Conservation (phyloP, 2,329 filamentous ascomycete genomes). For the Pleomassaria siparia region DNA sequence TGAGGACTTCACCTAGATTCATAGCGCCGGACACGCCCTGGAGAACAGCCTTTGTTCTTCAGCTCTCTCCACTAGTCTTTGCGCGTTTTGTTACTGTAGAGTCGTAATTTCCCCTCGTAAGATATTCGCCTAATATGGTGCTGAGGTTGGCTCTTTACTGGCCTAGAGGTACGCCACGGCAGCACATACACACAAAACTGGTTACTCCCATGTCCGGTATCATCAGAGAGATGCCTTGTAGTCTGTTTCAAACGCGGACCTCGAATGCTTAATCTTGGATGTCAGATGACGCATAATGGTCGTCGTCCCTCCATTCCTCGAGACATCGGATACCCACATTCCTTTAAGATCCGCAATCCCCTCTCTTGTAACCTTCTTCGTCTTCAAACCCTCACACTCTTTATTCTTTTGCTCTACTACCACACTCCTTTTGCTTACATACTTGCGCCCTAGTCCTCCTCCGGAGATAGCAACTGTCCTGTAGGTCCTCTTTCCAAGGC, state of each 20-base stretch:
- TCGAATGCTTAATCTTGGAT: conserved; percentile 6
- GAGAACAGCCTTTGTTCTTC: conserved; percentile 1
- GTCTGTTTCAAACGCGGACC: conserved; percentile 9
- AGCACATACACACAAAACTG: neutral
- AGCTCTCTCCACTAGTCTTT: neutral
- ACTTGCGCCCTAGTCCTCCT: conserved; percentile 19
- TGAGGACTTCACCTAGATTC: conserved; percentile 1
- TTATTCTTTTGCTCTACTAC: conserved; percentile 22
- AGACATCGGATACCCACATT: conserved; percentile 23
- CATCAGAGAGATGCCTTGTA: neutral
- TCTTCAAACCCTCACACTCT: conserved; percentile 27
- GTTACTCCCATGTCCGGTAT: neutral
- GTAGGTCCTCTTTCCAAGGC: conserved; percentile 13
- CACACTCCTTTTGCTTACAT: conserved; percentile 22
- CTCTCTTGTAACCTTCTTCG: conserved; percentile 23
- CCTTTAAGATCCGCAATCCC: conserved; percentile 24
- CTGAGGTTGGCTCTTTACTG: conserved; percentile 3
- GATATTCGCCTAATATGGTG: conserved; percentile 2
- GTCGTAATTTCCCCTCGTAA: neutral
- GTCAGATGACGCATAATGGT: conserved; percentile 6
- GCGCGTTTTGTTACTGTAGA: neutral
- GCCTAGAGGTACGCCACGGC: neutral
- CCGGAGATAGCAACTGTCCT: neutral
- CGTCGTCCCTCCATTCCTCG: conserved; percentile 6
- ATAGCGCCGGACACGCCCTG: neutral